Evolutionary conservation across 208 protist genomes (phyloP).

Genomic region (Acanthamoeba sp.): DNA sequence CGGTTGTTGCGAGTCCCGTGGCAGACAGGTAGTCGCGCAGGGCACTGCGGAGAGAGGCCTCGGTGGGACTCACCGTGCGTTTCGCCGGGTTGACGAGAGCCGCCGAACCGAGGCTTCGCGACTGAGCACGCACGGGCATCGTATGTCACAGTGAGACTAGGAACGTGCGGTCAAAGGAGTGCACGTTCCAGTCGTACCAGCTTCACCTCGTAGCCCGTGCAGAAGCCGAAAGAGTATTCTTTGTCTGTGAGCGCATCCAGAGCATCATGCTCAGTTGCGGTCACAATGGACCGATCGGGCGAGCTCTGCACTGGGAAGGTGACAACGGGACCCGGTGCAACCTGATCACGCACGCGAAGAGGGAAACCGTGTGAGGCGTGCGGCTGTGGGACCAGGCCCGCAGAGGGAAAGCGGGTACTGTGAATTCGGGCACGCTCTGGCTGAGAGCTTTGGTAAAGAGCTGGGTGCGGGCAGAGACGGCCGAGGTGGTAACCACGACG

Average conservation of each 20-base stretch:
- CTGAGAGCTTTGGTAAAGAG: slow-evolving; percentile 6
- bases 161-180: too few species aligned
- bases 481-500: not conserved
- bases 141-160: too few species aligned
- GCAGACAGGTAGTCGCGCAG: not conserved
- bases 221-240: not conserved
- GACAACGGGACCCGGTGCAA: not conserved
- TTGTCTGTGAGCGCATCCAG: not conserved
- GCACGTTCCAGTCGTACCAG: not conserved
- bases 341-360: not conserved
- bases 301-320: slow-evolving; percentile 6
- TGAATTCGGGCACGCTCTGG: not conserved
- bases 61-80: not conserved
- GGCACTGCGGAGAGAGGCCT: not conserved
- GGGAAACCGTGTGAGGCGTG: not conserved
- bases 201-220: not conserved
- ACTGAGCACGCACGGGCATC: not conserved
- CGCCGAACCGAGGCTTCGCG: not conserved
- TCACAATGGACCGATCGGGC: not conserved
- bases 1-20: not conserved
- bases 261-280: not conserved
- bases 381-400: not conserved
- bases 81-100: not conserved
- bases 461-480: not conserved
- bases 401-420: not conserved